Evolutionary conservation across 2,329 filamentous ascomycete genomes (phyloP), one percentile per base, ranked within the genome.

Genomic region (Trichoderma breve): DNA sequence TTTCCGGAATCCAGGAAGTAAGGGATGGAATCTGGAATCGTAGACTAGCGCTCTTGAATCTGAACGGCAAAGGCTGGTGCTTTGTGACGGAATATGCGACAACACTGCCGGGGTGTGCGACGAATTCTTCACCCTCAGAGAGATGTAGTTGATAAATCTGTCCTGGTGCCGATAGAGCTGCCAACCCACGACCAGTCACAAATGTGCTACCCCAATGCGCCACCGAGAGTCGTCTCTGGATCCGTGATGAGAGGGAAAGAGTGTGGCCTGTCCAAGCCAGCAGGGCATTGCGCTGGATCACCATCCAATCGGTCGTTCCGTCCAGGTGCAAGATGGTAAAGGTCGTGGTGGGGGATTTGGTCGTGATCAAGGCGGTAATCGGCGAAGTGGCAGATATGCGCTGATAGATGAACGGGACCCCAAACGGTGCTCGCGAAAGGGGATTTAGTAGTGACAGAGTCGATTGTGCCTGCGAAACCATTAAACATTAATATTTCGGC

Each of bases 201-300:
- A 93, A 89, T 14, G 95, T 95, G 83, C 90, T 96, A 76, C 96
- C 96, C 95, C 95, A 98, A 79, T 98, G 91, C 60, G 94, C 90
- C 66, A 97, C 79, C 71, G 92, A 91, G 79, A 98, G 87, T 74
- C 88, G 88, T 57, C 87, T 87, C 77, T 94, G 95, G 75, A 97
- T 86, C 61, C 90, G 91, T 3, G 95, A 93, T 43, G 90, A 90
- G 58, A 96, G 87, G 18, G 86, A 86, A 70, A 99, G 86, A 1
- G 93, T 94, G 80, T 97, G 93, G 32, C 96, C 96, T 0, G 95
- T 97, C 96, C 96, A 99, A 70, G 96, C 96, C n/a, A 98, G 86
- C 68, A 99, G 86, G 1, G 94, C 94, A 75, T 93, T 92, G 74
- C 93, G 89, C 80, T 98, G 95, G 7, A 93, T 89, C 9, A 99